Evolutionary conservation across 2,329 filamentous ascomycete species (phyloP).

Genomic region (Exophiala oligosperma): DNA sequence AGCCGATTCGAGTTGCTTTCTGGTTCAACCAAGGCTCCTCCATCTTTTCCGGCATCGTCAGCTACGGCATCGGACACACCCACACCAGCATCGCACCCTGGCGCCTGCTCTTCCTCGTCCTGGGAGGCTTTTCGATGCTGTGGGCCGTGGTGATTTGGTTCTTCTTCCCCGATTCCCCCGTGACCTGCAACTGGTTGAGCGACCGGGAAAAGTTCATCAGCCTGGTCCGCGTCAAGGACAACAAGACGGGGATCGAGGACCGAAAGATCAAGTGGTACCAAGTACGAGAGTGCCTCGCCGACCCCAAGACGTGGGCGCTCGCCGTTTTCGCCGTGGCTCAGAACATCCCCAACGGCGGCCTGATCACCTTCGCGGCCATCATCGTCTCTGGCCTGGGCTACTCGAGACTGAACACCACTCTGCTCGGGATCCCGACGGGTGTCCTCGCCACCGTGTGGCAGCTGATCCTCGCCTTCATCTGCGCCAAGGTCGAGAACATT

Average conservation of each 20-base stretch:
- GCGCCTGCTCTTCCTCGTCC: constrained; percentile 44
- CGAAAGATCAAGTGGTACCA: constrained; percentile 51
- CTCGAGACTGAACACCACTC: constrained; percentile 25
- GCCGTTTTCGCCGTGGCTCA: constrained; percentile 23
- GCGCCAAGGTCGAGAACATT: constrained; percentile 21
- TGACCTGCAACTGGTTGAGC: constrained; percentile 36
- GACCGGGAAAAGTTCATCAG: constrained; percentile 38
- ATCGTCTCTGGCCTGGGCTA: constrained; percentile 34
- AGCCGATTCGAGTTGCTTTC: constrained; percentile 14
- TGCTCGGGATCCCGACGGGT: constrained; percentile 33
- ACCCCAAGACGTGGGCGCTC: constrained; percentile 43
- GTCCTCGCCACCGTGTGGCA: constrained; percentile 32
- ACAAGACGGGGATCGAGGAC: constrained; percentile 53
- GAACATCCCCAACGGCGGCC: constrained; percentile 34
- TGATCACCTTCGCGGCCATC: constrained; percentile 33
- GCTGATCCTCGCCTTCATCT: constrained; percentile 25
- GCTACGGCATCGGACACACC: constrained; percentile 38
- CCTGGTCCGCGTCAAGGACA: constrained; percentile 45
- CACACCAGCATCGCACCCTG: constrained; percentile 27
- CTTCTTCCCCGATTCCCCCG: constrained; percentile 43
- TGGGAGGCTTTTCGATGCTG: constrained; percentile 44
- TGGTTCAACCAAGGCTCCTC: constrained; percentile 29
- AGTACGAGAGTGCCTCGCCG: constrained; percentile 45
- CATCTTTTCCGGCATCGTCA: constrained; percentile 36
- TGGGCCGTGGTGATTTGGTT: constrained; percentile 39